phyloP scores from a whole-genome alignment of 2,329 filamentous ascomycete species.

The Ceratocystis destructans region DNA sequence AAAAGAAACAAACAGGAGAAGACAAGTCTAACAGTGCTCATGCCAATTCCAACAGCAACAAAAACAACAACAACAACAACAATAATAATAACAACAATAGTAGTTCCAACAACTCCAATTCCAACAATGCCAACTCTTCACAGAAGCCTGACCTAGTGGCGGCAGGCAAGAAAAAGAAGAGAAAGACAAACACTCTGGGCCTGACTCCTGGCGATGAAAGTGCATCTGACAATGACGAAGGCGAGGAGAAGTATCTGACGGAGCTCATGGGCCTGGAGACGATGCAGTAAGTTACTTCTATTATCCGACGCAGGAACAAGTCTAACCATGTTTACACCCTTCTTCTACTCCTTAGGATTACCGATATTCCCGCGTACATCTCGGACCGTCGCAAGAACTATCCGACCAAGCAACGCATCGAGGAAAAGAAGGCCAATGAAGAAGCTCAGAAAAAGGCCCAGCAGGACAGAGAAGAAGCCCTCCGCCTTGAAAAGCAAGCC shows the following conservation, averaged over 20 bases:
- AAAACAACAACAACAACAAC: conserved; percentile 30
- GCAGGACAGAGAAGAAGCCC: conserved; percentile 39
- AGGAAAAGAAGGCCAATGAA: conserved; percentile 44
- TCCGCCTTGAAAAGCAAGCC: conserved; percentile 39
- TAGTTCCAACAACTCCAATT: conserved; percentile 20
- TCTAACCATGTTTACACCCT: neutral
- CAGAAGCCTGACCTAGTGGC: conserved; percentile 31
- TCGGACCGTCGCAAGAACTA: conserved; percentile 66
- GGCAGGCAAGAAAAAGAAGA: conserved; percentile 53
- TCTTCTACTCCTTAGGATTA: conserved; percentile 30
- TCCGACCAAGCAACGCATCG: conserved; percentile 60
- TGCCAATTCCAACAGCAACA: conserved; percentile 2
- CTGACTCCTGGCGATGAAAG: conserved; percentile 53
- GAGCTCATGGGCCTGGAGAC: conserved; percentile 43
- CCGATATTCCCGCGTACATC: conserved; percentile 67
- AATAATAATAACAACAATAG: conserved; percentile 25
- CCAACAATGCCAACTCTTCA: conserved; percentile 20
- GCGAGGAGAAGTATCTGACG: conserved; percentile 54
- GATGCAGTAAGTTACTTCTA: conserved; percentile 35
- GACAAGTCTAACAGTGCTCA: conserved; percentile 16
- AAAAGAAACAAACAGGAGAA: conserved; percentile 16
- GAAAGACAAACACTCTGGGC: conserved; percentile 57
- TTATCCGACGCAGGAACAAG: conserved; percentile 22
- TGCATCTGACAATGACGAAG: conserved; percentile 51
- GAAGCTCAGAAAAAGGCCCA: conserved; percentile 38